phyloP scores from a whole-genome alignment of 1,284 basidiomycete genomes.

The Sporisorium graminicola region DNA sequence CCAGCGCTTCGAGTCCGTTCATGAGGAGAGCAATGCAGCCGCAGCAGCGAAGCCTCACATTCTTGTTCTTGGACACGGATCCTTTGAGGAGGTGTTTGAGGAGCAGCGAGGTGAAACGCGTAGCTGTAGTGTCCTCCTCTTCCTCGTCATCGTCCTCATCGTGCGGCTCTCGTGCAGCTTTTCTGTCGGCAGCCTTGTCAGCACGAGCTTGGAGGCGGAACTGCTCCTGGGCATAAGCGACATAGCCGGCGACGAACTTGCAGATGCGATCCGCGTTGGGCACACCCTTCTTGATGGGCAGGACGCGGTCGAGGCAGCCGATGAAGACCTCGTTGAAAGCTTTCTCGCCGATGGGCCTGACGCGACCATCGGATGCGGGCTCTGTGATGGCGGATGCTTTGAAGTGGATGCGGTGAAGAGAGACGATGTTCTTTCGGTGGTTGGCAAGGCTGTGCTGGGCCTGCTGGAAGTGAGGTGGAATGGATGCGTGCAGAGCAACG shows the following conservation, averaged over 20 bases:
- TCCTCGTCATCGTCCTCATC: constrained; percentile 73
- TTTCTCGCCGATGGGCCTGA: constrained; percentile 77
- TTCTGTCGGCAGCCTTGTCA: constrained; percentile 17
- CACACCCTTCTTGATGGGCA: constrained; percentile 87
- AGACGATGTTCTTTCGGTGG: constrained; percentile 90
- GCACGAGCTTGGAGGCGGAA: constrained; percentile 50
- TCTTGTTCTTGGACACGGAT: constrained; percentile 90
- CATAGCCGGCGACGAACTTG: constrained; percentile 86
- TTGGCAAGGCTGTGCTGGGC: constrained; percentile 85
- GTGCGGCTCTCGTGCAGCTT: constrained; percentile 38
- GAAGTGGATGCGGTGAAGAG: constrained; percentile 84
- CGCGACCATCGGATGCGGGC: constrained; percentile 30
- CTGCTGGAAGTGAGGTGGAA: constrained; percentile 77
- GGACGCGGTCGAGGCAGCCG: constrained; percentile 77
- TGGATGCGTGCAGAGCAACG: constrained; percentile 32
- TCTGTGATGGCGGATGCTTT: constrained; percentile 77
- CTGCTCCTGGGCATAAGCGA: constrained; percentile 73
- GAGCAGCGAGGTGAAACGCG: constrained; percentile 79
- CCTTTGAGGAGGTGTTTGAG: constrained; percentile 85
- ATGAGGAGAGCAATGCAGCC: constrained; percentile 75
- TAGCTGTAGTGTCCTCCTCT: constrained; percentile 79
- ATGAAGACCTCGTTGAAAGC: constrained; percentile 78
- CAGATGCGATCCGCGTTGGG: constrained; percentile 82
- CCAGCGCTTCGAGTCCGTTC: constrained; percentile 68
- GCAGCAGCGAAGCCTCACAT: constrained; percentile 83